phyloP scores from a whole-genome alignment of 2,329 filamentous ascomycete species.

The Ophiosphaerella narmari region DNA sequence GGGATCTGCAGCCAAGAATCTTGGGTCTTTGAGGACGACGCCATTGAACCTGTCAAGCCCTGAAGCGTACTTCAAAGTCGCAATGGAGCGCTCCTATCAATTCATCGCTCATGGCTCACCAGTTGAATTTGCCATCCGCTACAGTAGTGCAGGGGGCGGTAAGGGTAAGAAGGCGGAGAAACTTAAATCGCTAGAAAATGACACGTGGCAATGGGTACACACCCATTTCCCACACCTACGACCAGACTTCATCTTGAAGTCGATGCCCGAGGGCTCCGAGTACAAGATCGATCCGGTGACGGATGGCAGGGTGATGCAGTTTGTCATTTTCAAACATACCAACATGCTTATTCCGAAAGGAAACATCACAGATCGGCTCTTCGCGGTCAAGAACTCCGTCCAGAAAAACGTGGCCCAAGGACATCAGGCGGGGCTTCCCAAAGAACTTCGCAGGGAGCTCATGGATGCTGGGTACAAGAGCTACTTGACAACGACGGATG shows the following conservation, averaged over 20 bases:
- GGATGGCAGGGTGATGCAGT: constrained; percentile 29
- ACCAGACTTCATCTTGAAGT: constrained; percentile 36
- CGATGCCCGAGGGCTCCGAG: constrained; percentile 30
- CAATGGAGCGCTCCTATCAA: constrained; percentile 30
- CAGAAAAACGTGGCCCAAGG: constrained; percentile 8
- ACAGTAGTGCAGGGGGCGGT: too few relatives aligned
- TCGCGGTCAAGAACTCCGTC: constrained; percentile 19
- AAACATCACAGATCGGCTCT: constrained; percentile 15
- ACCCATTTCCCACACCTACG: constrained; percentile 35
- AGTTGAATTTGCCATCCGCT: constrained; percentile 28
- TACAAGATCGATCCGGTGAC: constrained; percentile 27
- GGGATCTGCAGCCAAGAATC: background rate
- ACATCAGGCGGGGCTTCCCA: constrained; percentile 15
- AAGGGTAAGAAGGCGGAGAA: constrained; percentile 6
- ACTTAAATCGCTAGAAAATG: background rate
- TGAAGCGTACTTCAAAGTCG: constrained; percentile 4
- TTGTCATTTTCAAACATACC: constrained; percentile 19
- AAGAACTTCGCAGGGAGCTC: constrained; percentile 7
- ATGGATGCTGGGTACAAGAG: background rate
- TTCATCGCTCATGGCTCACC: constrained; percentile 24
- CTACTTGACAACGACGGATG: too few relatives aligned
- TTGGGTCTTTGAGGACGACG: constrained; percentile 22
- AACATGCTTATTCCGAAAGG: too few relatives aligned
- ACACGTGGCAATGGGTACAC: constrained; percentile 27
- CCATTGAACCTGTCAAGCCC: constrained; percentile 21